Evolutionary conservation across 2,329 filamentous ascomycete genomes (phyloP), one percentile per base, ranked within the genome.

Genomic region (Beauveria medogensis): DNA sequence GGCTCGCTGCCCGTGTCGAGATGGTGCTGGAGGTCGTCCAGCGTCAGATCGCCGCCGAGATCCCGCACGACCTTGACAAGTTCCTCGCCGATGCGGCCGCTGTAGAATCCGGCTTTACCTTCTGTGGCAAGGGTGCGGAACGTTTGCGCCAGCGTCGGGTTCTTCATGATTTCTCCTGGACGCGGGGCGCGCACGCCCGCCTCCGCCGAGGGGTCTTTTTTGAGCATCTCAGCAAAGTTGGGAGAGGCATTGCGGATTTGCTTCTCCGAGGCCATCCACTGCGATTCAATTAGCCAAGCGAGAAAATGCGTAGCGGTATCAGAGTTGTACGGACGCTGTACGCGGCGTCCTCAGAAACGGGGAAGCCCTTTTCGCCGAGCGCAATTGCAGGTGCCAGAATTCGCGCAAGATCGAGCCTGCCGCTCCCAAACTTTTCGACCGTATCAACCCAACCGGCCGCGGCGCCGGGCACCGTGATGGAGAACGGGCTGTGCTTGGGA

Each of bases 391-490:
- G 93, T 5, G 78, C 81, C 12, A 99, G 78, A 62, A 97, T 86
- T 68, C 95, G 85, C 66, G 85, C 83, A 75, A 97, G 67, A 9
- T 79, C 84, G 16, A 97, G 68, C 70, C 89, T 95, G 2, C 91
- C 91, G 72, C 92, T 97, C 18, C 94, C 94, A 69, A 97, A 96
- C 59, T 84, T 85, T 73, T 92, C 88, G 1, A 97, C 81, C 0
- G 89, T 88, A 73, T 99, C 94, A 26, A 90, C 87, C 94, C 94
- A 99, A 1, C 93, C 94, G 0, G 92, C 94, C 0, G 94, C 85
- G 2, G 94, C 92, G 6, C 94, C 94, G 0, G 94, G 94, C 0
- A 94, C 87, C 1, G 92, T 96, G 1, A 91, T 90, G 10, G 92
- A 82, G 70, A 95, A 89, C 16, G 90, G 87, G 69, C 88, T 93